These are phyloP conservation scores for Nicotiana paniculata DNA, from an alignment of 257 asterid genomes.

Conservation along the genomic window DNA sequence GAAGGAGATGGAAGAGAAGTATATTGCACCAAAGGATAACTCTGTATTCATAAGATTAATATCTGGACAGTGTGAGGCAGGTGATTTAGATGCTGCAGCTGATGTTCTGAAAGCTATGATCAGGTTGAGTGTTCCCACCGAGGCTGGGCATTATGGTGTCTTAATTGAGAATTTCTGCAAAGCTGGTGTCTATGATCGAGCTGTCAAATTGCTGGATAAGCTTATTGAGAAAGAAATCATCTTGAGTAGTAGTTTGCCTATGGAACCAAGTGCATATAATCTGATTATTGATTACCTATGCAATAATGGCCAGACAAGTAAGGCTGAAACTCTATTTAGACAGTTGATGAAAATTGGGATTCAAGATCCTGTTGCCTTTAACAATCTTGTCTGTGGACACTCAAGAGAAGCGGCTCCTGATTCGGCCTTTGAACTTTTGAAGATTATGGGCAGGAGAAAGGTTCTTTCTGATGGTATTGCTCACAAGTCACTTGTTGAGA, in stretches of 20 bases:
- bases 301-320: constrained; percentile 61
- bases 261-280: constrained; percentile 81
- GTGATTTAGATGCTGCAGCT: constrained; percentile 70
- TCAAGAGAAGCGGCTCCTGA: constrained; percentile 72
- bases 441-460: constrained; percentile 67
- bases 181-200: constrained; percentile 59
- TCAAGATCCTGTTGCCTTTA: constrained; percentile 64
- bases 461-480: constrained; percentile 50
- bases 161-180: constrained; percentile 77
- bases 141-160: constrained; percentile 90
- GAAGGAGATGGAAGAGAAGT: constrained; percentile 75
- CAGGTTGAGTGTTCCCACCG: constrained; percentile 70
- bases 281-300: constrained; percentile 72
- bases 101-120: constrained; percentile 80
- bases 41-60: constrained; percentile 54
- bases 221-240: constrained; percentile 76
- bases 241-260: constrained; percentile 44
- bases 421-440: constrained; percentile 61
- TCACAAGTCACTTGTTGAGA: constrained; percentile 46
- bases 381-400: constrained; percentile 63
- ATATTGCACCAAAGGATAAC: constrained; percentile 56
- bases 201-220: constrained; percentile 63
- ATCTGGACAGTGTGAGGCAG: constrained; percentile 63
- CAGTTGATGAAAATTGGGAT: constrained; percentile 95
- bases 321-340: constrained; percentile 70